Evolutionary conservation across 768 basidiomycete genomes (phyloP).

Genomic region (Favolaschia claudopus): DNA sequence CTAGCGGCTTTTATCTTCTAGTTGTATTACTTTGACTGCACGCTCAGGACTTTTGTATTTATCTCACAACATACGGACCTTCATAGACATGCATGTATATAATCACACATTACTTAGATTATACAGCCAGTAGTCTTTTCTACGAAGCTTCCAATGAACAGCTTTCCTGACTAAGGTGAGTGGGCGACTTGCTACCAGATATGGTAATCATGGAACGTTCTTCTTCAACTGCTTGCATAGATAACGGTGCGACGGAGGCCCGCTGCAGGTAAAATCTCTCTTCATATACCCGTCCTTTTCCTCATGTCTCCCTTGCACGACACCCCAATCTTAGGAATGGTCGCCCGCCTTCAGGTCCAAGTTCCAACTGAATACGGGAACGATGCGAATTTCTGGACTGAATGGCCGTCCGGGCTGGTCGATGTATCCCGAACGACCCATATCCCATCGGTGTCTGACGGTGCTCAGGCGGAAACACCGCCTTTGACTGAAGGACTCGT

Average conservation of each 20-base stretch:
- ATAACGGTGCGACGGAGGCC: slow-evolving; percentile 7
- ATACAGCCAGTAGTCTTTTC: background rate
- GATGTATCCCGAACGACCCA: slow-evolving; percentile 63
- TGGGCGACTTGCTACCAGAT: background rate
- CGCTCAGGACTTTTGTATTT: slow-evolving; percentile 10
- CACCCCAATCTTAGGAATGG: slow-evolving; percentile 54
- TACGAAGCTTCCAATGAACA: no score
- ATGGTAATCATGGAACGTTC: background rate
- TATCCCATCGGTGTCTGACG: slow-evolving; percentile 35
- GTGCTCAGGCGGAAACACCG: slow-evolving; percentile 33
- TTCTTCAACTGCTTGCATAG: background rate
- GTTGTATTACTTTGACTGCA: background rate
- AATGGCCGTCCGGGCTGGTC: slow-evolving; percentile 70
- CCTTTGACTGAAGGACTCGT: slow-evolving; percentile 48
- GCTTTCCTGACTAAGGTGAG: no score
- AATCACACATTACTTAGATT: slow-evolving; percentile 5
- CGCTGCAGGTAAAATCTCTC: background rate
- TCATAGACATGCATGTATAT: no score
- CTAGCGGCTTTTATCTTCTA: slow-evolving; percentile 6
- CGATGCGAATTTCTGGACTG: slow-evolving; percentile 67
- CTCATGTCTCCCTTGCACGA: slow-evolving; percentile 40
- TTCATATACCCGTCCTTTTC: slow-evolving; percentile 23
- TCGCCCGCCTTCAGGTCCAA: slow-evolving; percentile 52
- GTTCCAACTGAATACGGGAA: slow-evolving; percentile 62
- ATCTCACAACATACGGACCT: background rate